Evolutionary conservation across 1,284 basidiomycete species (phyloP).

Genomic region (Cryptococcus hybrid): DNA sequence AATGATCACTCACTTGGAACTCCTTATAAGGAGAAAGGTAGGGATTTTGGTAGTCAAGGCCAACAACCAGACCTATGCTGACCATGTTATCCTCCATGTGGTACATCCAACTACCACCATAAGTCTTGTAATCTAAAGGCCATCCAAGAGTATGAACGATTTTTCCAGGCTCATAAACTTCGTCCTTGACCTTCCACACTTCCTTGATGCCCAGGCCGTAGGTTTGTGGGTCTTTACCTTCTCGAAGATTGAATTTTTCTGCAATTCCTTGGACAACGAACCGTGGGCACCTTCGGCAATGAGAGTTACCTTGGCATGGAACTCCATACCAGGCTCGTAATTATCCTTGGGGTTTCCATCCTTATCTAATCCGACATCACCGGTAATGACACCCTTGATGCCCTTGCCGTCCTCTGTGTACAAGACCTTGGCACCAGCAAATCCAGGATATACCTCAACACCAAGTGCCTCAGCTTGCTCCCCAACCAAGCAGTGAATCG

Average conservation of each 20-base stretch:
- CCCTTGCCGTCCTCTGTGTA: constrained; percentile 65
- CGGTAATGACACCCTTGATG: constrained; percentile 84
- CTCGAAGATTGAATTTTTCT: constrained; percentile 77
- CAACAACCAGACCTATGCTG: constrained; percentile 87
- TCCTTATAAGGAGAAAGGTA: constrained; percentile 91
- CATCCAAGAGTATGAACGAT: constrained; percentile 93
- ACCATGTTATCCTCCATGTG: constrained; percentile 95
- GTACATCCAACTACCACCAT: constrained; percentile 93
- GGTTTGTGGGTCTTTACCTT: constrained; percentile 83
- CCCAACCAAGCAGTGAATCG: constrained; percentile 86
- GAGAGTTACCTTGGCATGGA: constrained; percentile 90
- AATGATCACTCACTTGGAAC: constrained; percentile 64
- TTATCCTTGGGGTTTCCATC: constrained; percentile 75
- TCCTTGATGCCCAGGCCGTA: constrained; percentile 98
- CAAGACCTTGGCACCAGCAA: constrained; percentile 82
- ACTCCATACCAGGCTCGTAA: constrained; percentile 97
- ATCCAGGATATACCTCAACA: constrained; percentile 96
- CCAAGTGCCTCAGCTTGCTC: constrained; percentile 79
- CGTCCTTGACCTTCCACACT: constrained; percentile 86
- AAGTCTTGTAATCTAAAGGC: constrained; percentile 82
- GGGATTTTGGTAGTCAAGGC: constrained; percentile 92
- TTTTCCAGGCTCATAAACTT: constrained; percentile 76
- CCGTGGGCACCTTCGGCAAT: constrained; percentile 97
- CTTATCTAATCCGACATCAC: constrained; percentile 90
- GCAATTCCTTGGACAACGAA: constrained; percentile 78